These are phyloP conservation scores for Nakaseomyces kungkrabaensis DNA, from an alignment of 1,139 yeast genomes.

Conservation along the genomic window DNA sequence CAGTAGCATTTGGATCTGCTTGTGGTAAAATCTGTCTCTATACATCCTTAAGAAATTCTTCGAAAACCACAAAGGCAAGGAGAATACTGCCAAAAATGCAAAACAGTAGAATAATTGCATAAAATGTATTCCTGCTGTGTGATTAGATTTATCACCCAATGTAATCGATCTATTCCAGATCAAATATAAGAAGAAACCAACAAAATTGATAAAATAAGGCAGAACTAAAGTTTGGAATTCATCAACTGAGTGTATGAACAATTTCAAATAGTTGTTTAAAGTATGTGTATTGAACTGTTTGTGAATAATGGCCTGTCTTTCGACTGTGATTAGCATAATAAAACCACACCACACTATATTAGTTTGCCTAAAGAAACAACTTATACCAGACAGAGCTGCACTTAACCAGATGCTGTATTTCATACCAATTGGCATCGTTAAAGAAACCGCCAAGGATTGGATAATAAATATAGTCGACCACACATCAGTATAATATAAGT, in stretches of 20 bases:
- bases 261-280: constrained; percentile 32
- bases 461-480: constrained; percentile 75
- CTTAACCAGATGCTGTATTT: constrained; percentile 28
- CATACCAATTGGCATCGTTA: constrained; percentile 30
- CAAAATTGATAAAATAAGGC: constrained; percentile 48
- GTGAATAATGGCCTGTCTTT: constrained; percentile 36
- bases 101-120: constrained; percentile 78
- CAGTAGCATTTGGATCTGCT: constrained; percentile 23
- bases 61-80: constrained; percentile 63
- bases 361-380: constrained; percentile 78
- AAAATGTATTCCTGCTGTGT: constrained; percentile 56
- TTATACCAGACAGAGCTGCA: constrained; percentile 43
- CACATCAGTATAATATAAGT: constrained; percentile 82
- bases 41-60: constrained; percentile 33
- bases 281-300: constrained; percentile 31
- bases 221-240: constrained; percentile 29
- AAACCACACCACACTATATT: constrained; percentile 79
- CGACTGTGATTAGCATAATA: constrained; percentile 47
- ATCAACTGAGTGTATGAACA: constrained; percentile 30
- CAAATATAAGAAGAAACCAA: constrained; percentile 47
- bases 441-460: constrained; percentile 36
- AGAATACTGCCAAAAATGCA: constrained; percentile 49
- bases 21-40: constrained; percentile 20
- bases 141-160: constrained; percentile 81
- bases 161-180: constrained; percentile 65